Evolutionary conservation across 495 filamentous ascomycete genomes (phyloP), one percentile per base, ranked within the genome.

Genomic region (Astrothelium subdiscretum): DNA sequence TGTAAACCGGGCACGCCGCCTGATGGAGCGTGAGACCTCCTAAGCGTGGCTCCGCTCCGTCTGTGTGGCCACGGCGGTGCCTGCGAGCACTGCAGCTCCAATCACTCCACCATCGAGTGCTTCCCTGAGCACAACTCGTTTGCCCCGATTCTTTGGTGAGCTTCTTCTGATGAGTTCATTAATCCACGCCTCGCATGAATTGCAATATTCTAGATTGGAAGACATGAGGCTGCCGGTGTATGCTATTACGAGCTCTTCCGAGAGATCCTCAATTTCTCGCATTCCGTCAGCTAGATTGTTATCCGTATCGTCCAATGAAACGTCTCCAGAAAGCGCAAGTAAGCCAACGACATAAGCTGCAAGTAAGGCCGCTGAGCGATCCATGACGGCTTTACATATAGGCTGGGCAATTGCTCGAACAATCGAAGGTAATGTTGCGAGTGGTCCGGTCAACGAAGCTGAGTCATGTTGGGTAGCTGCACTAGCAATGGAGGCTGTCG

Each of bases 141-240:
- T 81, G 3, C 80, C 80, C 24, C 75, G 73, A 40, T 81, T 74
- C 20, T 77, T 73, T 0, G 77, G 77, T 40, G 82, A 82, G 52
- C 84, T 83, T 29, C 77, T 72, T 65, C 78, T 76, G 57, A 89
- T 77, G 2, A 91, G 79, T 8, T 79, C 76, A 68, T 90, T 84
- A 35, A 91, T 78, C 67, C 83, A 85, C 59, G 71, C 68, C 70
- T 90, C 86, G 63, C 86, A 88, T 67, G 85, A 84, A 32, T 80
- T 75, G 54, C 88, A 79, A 69, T 89, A 91, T 62, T 85, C 75
- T 20, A 87, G 88, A 66, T 90, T 91, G 66, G 88, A 81, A 32
- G 85, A 83, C 58, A 91, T 91, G 63, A 87, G 89, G 22, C 88
- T 87, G 8, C 88, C 88, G 0, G 88, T 90, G 65, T 88, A 91